Conservation (phyloP, 192 early-diverging fungal species). For the Coemansia sp. region DNA sequence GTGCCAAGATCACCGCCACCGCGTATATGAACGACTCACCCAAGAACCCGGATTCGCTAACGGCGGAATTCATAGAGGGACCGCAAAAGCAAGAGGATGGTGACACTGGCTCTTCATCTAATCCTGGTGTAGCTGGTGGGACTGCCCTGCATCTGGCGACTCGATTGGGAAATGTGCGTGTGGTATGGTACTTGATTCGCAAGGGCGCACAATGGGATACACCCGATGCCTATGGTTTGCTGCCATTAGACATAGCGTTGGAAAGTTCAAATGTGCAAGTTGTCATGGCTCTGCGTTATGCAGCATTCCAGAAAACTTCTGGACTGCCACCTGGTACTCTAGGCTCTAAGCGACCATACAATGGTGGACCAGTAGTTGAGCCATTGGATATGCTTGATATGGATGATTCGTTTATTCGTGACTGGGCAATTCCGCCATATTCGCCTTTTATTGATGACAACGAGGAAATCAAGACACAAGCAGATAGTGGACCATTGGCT, state of each 20-base stretch:
- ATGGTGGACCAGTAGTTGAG: constrained; percentile 13
- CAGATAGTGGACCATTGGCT: not conserved
- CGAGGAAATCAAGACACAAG: not conserved
- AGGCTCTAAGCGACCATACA: constrained; percentile 17
- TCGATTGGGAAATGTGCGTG: constrained; percentile 65
- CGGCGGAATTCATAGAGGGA: too few species aligned
- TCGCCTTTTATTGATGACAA: constrained; percentile 12
- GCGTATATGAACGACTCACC: constrained; percentile 36
- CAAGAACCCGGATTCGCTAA: not conserved
- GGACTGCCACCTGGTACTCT: constrained; percentile 40
- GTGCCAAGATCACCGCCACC: constrained; percentile 53
- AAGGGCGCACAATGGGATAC: constrained; percentile 72
- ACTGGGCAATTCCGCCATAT: constrained; percentile 50
- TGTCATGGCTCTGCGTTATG: constrained; percentile 55
- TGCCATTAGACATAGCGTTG: constrained; percentile 55
- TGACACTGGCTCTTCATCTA: not conserved
- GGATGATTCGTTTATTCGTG: constrained; percentile 50
- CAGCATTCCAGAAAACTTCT: constrained; percentile 50
- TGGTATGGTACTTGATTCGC: constrained; percentile 68
- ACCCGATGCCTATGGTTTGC: constrained; percentile 61
- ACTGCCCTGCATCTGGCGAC: constrained; percentile 74
- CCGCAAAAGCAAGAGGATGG: not conserved
- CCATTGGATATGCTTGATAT: constrained; percentile 46
- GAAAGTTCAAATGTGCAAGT: constrained; percentile 51
- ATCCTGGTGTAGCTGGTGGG: constrained; percentile 51